A percentile compares a stretch with the other conserved stretches of the same genome.
phyloP scores from a whole-genome alignment of 1,284 basidiomycete genomes.

The Cutaneotrichosporon cyanovorans region DNA sequence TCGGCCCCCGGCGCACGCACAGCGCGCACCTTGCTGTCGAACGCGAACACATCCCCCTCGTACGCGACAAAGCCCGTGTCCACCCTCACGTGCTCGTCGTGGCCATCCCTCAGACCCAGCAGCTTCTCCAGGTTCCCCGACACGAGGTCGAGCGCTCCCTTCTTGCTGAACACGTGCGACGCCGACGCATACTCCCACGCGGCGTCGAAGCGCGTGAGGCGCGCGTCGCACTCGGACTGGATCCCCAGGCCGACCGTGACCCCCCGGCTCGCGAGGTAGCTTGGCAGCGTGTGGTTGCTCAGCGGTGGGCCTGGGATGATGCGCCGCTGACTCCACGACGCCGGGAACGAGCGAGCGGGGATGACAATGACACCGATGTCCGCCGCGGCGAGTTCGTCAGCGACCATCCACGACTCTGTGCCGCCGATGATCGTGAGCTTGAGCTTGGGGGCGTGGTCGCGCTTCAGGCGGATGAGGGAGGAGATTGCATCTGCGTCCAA shows the following conservation, averaged over 20 bases:
- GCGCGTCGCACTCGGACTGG: constrained; percentile 55
- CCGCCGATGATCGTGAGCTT: constrained; percentile 58
- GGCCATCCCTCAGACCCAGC: constrained; percentile 50
- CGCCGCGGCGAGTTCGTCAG: constrained; percentile 61
- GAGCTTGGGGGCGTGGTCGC: constrained; percentile 54
- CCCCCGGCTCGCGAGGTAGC: constrained; percentile 56
- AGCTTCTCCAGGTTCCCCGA: constrained; percentile 60
- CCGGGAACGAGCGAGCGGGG: constrained; percentile 56
- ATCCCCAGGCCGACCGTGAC: constrained; percentile 69
- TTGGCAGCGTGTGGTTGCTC: constrained; percentile 58
- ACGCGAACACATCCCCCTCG: constrained; percentile 43
- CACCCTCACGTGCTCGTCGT: constrained; percentile 11
- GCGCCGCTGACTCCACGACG: constrained; percentile 61
- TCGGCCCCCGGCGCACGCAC: constrained; percentile 20
- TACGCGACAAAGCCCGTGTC: constrained; percentile 59
- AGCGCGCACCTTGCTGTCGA: constrained; percentile 32
- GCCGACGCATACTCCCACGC: constrained; percentile 54
- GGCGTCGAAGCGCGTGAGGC: constrained; percentile 63
- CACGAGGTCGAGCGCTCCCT: constrained; percentile 55
- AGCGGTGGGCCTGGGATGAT: constrained; percentile 69
- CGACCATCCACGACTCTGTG: constrained; percentile 60
- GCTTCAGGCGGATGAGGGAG: constrained; percentile 63
- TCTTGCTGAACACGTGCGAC: constrained; percentile 50
- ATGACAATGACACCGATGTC: constrained; percentile 66
- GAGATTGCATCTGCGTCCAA: constrained; percentile 68